Evolutionary conservation across 2,329 filamentous ascomycete species (phyloP), one percentile per base, ranked within the genome.

Genomic region (Diaporthe australafricana): DNA sequence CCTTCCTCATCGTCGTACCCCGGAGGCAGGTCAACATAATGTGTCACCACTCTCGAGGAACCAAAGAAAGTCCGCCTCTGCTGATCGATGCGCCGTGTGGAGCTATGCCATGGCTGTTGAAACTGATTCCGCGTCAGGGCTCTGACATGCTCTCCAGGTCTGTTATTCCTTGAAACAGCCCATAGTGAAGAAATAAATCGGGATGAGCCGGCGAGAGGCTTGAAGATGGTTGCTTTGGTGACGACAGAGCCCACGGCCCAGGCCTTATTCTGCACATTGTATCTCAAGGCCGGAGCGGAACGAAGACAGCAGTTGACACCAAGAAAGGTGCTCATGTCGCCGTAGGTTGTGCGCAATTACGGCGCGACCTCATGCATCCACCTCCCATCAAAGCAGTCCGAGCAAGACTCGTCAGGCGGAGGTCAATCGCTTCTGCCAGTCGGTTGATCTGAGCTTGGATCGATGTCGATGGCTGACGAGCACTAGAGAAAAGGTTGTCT

Each of bases 11-110:
- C 89, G 56, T 83, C 82, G 77, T 92, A 92, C 70, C 85, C 83
- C 27, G 81, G 81, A 0, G 90, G 90, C n/a, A 92, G 80, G 65
- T 90, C 83, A 70, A 87, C 84, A 77, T 90, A 92, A 74, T 86
- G 80, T n/a, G 82, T 86, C 72, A 89, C 81, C 65, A 86, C 77
- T 27, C 77, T 74, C 25, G 42, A 70, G 5, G 45, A 71, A 32
- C 72, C 75, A 70, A 80, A 83, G 47, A 80, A 68, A 17, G 72
- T 68, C 9, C 72, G 68, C 42, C 48, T 63, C 48, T 70, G 72
- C 5, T 60, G 38, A 17, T 47, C 32, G 42, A 11, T 56, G 48
- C 48, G 67, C 35, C 38, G 17, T 25, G 17, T 45, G 25, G 27
- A 17, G 35, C 17, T 62, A 45, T 48, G 72, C 70, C 65, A 60